Conservation (phyloP, 345 rosid genomes). For the Ceriops zippeliana region DNA sequence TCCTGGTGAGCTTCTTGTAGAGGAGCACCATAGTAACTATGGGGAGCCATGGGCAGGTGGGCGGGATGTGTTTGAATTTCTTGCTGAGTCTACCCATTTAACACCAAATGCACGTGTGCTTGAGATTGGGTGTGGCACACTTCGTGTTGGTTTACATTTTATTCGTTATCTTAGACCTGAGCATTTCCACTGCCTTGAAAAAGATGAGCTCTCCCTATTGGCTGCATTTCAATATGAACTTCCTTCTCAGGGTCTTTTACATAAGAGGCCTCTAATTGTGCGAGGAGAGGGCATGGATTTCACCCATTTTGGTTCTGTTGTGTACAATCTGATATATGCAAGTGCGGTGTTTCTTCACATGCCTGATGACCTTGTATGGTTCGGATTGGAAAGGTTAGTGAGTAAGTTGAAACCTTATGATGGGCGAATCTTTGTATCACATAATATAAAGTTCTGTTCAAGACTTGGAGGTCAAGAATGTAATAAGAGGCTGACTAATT, state of each 20-base stretch:
- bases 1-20: conserved; percentile 88
- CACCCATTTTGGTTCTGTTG: conserved; percentile 55
- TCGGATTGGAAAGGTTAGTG: conserved; percentile 72
- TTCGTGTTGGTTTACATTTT: conserved; percentile 92
- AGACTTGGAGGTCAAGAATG: conserved; percentile 79
- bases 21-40: conserved; percentile 91
- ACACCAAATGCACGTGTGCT: conserved; percentile 60
- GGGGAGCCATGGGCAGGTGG: conserved; percentile 99
- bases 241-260: conserved; percentile 85
- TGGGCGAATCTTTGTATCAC: conserved; percentile 89
- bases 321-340: conserved; percentile 85
- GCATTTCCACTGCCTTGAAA: conserved; percentile 84
- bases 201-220: conserved; percentile 93
- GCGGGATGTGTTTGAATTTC: conserved; percentile 87
- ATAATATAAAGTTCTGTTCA: conserved; percentile 87
- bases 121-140: conserved; percentile 95
- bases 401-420: conserved; percentile 65
- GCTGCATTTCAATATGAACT: conserved; percentile 93
- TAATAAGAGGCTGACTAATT: conserved; percentile 54
- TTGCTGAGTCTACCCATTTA: conserved; percentile 53
- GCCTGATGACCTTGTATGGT: conserved; percentile 96
- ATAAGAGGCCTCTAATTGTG: conserved; percentile 76
- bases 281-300: conserved; percentile 94
- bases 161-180: conserved; percentile 62
- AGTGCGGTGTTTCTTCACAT: conserved; percentile 98